phyloP scores from a whole-genome alignment of 257 asterid genomes.

The Solanum etuberosum region DNA sequence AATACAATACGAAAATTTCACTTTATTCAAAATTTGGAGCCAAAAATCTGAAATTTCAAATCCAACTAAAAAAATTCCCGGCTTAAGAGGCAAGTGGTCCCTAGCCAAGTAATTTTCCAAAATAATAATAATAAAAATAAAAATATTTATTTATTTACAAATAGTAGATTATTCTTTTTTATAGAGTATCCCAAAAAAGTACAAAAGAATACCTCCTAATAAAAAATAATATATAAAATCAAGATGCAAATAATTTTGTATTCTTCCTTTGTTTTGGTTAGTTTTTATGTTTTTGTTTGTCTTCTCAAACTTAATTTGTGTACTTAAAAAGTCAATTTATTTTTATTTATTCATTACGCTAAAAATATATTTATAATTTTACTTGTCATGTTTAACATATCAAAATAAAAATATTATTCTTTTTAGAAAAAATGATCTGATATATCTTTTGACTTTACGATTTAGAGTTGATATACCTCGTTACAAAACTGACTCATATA shows the following conservation, averaged over 20 bases:
- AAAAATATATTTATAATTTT: not conserved
- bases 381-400: too few relatives aligned
- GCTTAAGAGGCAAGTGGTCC: not conserved
- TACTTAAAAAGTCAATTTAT: not conserved
- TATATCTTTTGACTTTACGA: too few relatives aligned
- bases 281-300: not conserved
- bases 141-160: not conserved
- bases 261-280: not conserved
- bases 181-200: not conserved
- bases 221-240: not conserved
- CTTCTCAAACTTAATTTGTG: not conserved
- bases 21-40: not conserved
- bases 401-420: too few relatives aligned
- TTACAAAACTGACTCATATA: too few relatives aligned
- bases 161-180: not conserved
- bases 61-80: not conserved
- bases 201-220: not conserved
- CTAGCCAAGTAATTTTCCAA: not conserved
- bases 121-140: too few relatives aligned
- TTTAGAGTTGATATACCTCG: not conserved
- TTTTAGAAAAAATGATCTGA: accelerated
- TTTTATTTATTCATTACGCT: too few relatives aligned
- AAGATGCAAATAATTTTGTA: not conserved
- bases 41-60: not conserved
- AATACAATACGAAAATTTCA: not conserved